phyloP scores from a whole-genome alignment of 805 yeast species.

The Debaryomyces maramus region DNA sequence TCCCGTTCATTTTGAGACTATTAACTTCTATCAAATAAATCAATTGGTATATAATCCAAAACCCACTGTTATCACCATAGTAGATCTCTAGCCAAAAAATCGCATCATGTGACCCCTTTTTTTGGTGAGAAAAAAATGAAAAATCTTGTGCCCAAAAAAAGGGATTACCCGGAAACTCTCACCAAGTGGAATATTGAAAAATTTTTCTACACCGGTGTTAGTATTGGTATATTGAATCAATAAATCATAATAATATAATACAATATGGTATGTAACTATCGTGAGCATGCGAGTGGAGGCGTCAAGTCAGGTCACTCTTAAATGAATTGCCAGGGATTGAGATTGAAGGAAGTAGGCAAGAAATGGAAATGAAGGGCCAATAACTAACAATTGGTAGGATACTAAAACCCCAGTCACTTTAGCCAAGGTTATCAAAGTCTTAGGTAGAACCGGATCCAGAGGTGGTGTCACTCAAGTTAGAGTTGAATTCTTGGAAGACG shows the following conservation, averaged over 20 bases:
- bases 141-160: neutral
- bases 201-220: constrained; percentile 1
- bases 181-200: constrained; percentile 4
- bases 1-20: too few relatives aligned
- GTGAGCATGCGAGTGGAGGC: neutral
- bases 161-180: constrained; percentile 3
- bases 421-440: constrained; percentile 98
- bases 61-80: too few relatives aligned
- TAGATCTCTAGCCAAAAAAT: too few relatives aligned
- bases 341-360: neutral
- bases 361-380: neutral
- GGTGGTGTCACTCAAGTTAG: constrained; percentile 76
- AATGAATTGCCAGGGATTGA: too few relatives aligned
- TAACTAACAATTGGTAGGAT: constrained; percentile 35
- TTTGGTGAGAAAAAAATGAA: too few relatives aligned
- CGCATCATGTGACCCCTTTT: neutral
- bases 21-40: too few relatives aligned
- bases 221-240: neutral
- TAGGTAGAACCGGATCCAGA: constrained; percentile 99
- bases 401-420: constrained; percentile 92
- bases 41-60: too few relatives aligned
- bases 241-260: constrained; percentile 3
- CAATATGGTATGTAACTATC: constrained; percentile 3
- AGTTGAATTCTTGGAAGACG: constrained; percentile 49
- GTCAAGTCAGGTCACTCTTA: neutral